Conservation (phyloP, 2,329 filamentous ascomycete species). For the Monosporascus sp. region DNA sequence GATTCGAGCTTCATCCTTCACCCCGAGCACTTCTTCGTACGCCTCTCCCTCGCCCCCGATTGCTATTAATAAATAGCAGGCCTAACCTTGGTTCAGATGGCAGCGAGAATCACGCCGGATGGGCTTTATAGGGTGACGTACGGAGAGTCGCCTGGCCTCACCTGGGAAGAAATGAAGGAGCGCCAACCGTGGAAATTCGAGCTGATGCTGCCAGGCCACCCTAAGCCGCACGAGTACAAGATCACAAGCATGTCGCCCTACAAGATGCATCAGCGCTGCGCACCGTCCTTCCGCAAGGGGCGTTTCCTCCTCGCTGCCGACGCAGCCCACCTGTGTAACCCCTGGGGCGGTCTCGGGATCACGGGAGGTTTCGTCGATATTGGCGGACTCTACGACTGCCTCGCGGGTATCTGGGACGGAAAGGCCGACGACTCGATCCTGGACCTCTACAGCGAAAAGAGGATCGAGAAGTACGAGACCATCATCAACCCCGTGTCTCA, state of each 20-base stretch:
- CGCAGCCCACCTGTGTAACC: slow-evolving; percentile 53
- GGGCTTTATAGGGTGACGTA: slow-evolving; percentile 61
- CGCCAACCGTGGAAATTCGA: slow-evolving; percentile 52
- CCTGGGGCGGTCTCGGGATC: slow-evolving; percentile 55
- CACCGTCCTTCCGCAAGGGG: slow-evolving; percentile 51
- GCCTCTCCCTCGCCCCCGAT: slow-evolving; percentile 5
- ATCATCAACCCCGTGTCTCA: slow-evolving; percentile 39
- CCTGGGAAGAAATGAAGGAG: slow-evolving; percentile 45
- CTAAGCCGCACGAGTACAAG: slow-evolving; percentile 52
- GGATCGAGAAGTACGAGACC: slow-evolving; percentile 39
- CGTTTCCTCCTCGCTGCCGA: slow-evolving; percentile 54
- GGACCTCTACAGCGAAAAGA: slow-evolving; percentile 40
- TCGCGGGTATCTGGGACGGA: slow-evolving; percentile 41
- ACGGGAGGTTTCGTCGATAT: slow-evolving; percentile 62
- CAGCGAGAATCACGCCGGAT: slow-evolving; percentile 52
- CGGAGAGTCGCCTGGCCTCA: slow-evolving; percentile 50
- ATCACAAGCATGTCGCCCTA: slow-evolving; percentile 55
- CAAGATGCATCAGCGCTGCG: slow-evolving; percentile 56
- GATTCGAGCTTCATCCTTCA: slow-evolving; percentile 59
- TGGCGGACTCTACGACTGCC: slow-evolving; percentile 55
- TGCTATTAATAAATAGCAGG: slow-evolving; percentile 1
- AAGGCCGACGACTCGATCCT: slow-evolving; percentile 38
- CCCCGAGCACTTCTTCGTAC: slow-evolving; percentile 50
- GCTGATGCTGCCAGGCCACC: slow-evolving; percentile 53
- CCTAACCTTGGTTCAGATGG: slow-evolving; percentile 40